phyloP scores from a whole-genome alignment of 2,329 filamentous ascomycete species.

The Zalaria sp. region DNA sequence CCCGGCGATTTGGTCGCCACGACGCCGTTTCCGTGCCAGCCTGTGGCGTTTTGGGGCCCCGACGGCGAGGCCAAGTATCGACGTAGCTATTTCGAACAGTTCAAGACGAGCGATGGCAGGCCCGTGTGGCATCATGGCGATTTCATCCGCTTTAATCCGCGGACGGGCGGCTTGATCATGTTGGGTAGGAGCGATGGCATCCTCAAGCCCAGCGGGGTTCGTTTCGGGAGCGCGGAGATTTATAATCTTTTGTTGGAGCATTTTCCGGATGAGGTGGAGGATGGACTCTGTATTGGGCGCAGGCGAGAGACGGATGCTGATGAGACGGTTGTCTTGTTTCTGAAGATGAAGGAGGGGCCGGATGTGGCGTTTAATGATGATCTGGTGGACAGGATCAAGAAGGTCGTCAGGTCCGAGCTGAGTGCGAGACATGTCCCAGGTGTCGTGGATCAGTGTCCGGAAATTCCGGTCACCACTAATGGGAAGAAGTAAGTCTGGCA shows the following conservation, averaged over 20 bases:
- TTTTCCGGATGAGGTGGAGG: slow-evolving; percentile 64
- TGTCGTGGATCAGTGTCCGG: slow-evolving; percentile 66
- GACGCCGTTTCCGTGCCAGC: slow-evolving; percentile 78
- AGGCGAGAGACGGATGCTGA: slow-evolving; percentile 57
- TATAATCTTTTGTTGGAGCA: slow-evolving; percentile 85
- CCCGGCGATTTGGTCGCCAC: slow-evolving; percentile 82
- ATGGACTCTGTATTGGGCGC: slow-evolving; percentile 77
- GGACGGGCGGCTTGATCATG: slow-evolving; percentile 73
- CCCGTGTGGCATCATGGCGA: slow-evolving; percentile 85
- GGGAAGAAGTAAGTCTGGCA: slow-evolving; percentile 67
- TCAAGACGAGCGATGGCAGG: slow-evolving; percentile 29
- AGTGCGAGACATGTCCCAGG: slow-evolving; percentile 83
- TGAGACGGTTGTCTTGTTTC: slow-evolving; percentile 77
- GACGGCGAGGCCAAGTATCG: slow-evolving; percentile 63
- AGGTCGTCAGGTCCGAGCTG: slow-evolving; percentile 58
- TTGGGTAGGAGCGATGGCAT: slow-evolving; percentile 85
- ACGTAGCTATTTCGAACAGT: slow-evolving; percentile 77
- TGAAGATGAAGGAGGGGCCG: slow-evolving; percentile 58
- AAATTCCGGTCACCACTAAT: slow-evolving; percentile 84
- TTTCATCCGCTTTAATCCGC: slow-evolving; percentile 60
- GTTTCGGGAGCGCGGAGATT: slow-evolving; percentile 89
- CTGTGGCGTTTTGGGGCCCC: slow-evolving; percentile 73
- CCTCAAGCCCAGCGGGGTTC: slow-evolving; percentile 78
- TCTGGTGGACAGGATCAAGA: slow-evolving; percentile 50
- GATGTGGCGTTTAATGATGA: slow-evolving; percentile 43